Base-by-base conservation (phyloP, 805 yeast genomes). In the Tetrapisispora iriomotensis region DNA sequence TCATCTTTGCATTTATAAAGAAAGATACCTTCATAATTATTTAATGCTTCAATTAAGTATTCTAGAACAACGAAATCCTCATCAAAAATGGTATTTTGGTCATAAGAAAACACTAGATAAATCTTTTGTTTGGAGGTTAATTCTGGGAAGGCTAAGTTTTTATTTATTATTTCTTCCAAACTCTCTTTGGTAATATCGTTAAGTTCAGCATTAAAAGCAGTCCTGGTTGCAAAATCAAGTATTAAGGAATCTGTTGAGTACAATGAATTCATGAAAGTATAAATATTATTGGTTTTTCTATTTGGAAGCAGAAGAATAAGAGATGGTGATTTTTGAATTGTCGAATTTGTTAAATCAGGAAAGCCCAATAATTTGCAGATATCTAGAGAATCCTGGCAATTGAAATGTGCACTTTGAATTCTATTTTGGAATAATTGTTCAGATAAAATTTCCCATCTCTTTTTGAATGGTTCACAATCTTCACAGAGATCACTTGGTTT, bases 21-120 rank as follows among this genome's bases (percentile, higher is more conserved):
- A 44, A 69, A 65, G 6, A 77, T 66, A 47, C 79, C 71, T 1
- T 79, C 78, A 9, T 79, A 58, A 40, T 72, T 66, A 43, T 82
- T 74, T 17, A 79, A 60, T 10, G 75, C 76, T 39, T 79, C 82
- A 31, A 79, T 56, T 31, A 83, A 48, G 47, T 78, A 71, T 6
- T 79, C 77, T 42, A 83, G 61, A 5, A 81, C 58, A 22, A 71
- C 71, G 45, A 69, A 71, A 57, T 83, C 92, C 53, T 83, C 92
- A 2, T 66, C 41, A 7, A 59, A 57, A 7, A 48, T 67, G 1
- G 75, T 66, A 5, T 63, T 62, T 0, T 74, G 63, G 15, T 69
- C 67, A 46, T 71, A 78, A 4, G 80, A 68, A 45, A 79, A 72
- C 0, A 77, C 66, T 3, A 78, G 61, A 28, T 67, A 56, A 51